These are phyloP conservation scores for Pseudogymnoascus verrucosus DNA, from an alignment of 2,329 filamentous ascomycete species.

Conservation along the genomic window DNA sequence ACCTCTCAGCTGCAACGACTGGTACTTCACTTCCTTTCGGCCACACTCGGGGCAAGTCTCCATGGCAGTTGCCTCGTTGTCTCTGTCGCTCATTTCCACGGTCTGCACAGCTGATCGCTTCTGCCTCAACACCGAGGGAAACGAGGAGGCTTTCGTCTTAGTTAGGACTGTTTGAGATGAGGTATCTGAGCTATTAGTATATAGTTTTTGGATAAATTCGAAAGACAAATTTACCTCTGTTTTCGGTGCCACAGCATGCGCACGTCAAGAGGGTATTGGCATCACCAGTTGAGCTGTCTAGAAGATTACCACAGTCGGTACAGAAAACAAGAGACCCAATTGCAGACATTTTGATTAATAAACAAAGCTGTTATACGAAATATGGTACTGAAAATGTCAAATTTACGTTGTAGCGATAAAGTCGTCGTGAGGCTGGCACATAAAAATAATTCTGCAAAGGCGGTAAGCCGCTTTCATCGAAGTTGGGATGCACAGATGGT, in stretches of 20 bases:
- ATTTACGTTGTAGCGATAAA: conserved; percentile 5
- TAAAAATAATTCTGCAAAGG: conserved; percentile 9
- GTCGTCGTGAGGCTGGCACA: neutral
- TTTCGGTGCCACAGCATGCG: conserved; percentile 77
- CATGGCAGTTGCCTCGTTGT: conserved; percentile 61
- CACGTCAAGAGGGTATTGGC: conserved; percentile 70
- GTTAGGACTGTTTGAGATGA: conserved; percentile 71
- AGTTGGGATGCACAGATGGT: neutral
- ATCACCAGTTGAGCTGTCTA: conserved; percentile 72
- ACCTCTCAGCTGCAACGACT: conserved; percentile 76
- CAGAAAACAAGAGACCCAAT: conserved; percentile 92
- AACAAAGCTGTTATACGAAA: neutral
- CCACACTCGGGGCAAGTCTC: conserved; percentile 76
- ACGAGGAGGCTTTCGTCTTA: conserved; percentile 78
- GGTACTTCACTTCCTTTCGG: conserved; percentile 72
- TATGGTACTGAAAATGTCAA: neutral
- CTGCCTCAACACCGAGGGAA: conserved; percentile 80
- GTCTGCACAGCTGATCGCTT: conserved; percentile 82
- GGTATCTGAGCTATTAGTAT: conserved; percentile 46
- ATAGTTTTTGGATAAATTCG: conserved; percentile 9
- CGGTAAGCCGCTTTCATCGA: conserved; percentile 8
- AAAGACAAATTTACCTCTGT: conserved; percentile 55
- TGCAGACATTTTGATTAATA: conserved; percentile 58
- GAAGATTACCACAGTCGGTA: conserved; percentile 81
- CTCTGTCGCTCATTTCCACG: conserved; percentile 67